A percentile compares a stretch with the other conserved stretches of the same genome.
Conservation (phyloP, 1,139 yeast genomes). For the Arxiozyma bovina region DNA sequence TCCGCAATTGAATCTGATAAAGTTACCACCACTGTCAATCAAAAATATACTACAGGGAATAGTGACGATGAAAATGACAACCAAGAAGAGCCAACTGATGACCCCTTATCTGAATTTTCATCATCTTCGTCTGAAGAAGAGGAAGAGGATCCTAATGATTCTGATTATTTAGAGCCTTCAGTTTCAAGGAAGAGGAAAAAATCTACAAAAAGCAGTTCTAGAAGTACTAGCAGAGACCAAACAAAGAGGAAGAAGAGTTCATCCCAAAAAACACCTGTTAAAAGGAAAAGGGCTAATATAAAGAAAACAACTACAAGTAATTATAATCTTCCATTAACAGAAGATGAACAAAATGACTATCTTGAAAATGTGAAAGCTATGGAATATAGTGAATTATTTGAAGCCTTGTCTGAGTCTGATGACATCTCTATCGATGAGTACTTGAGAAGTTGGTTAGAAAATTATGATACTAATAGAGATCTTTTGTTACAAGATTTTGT, state of each 20-base stretch:
- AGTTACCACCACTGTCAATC: not conserved
- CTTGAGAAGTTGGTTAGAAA: slow-evolving; percentile 64
- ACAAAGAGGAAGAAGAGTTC: not conserved
- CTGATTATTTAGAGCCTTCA: slow-evolving; percentile 15
- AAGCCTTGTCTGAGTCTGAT: slow-evolving; percentile 46
- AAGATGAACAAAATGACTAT: slow-evolving; percentile 24
- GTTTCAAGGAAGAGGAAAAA: slow-evolving; percentile 2
- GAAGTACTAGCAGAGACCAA: not conserved
- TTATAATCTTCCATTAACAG: slow-evolving; percentile 8
- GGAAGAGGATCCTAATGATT: slow-evolving; percentile 15
- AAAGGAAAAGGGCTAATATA: not conserved
- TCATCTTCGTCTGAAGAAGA: slow-evolving; percentile 10
- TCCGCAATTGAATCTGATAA: slow-evolving; percentile 3
- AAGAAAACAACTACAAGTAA: slow-evolving; percentile 1
- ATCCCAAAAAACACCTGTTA: not conserved
- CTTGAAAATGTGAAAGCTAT: slow-evolving; percentile 34
- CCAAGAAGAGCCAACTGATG: slow-evolving; percentile 16
- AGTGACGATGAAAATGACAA: slow-evolving; percentile 9
- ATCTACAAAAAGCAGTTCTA: not conserved
- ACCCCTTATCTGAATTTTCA: slow-evolving; percentile 11
- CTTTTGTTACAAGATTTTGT: slow-evolving; percentile 52
- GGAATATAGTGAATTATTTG: slow-evolving; percentile 47
- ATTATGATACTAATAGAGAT: slow-evolving; percentile 37
- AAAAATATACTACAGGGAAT: slow-evolving; percentile 3
- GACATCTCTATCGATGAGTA: slow-evolving; percentile 48